These are phyloP conservation scores for Polytolypa hystricis DNA, from an alignment of 2,329 filamentous ascomycete species.

Conservation along the genomic window DNA sequence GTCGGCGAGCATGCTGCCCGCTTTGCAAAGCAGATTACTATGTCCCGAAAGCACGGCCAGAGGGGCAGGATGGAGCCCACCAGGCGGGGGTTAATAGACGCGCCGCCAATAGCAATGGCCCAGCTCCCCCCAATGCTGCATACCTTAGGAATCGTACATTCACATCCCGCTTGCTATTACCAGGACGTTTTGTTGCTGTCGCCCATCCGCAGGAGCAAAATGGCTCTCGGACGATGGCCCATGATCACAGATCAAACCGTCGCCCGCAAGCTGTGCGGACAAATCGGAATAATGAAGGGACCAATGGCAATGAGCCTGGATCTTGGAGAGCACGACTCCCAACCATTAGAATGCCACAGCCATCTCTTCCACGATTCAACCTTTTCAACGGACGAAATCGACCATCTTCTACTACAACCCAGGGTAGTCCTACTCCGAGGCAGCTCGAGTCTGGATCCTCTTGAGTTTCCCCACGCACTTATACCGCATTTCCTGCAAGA, in stretches of 20 bases:
- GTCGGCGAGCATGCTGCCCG: constrained; percentile 85
- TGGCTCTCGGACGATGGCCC: constrained; percentile 13
- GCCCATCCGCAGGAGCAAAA: constrained; percentile 18
- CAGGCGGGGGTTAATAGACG: constrained; percentile 9
- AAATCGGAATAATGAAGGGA: constrained; percentile 2
- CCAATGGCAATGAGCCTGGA: background rate
- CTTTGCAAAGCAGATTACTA: constrained; percentile 98
- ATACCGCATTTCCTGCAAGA: too few species aligned
- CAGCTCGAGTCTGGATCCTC: constrained; percentile 11
- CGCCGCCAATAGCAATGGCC: constrained; percentile 16
- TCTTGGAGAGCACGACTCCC: constrained; percentile 9
- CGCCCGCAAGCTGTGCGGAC: background rate
- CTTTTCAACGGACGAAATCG: background rate
- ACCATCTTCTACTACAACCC: too few species aligned
- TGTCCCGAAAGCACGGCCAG: constrained; percentile 74
- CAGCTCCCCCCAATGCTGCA: constrained; percentile 24
- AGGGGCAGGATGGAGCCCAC: constrained; percentile 24
- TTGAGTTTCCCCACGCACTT: too few species aligned
- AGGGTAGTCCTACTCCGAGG: constrained; percentile 10
- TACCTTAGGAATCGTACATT: constrained; percentile 24
- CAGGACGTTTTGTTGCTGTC: constrained; percentile 25
- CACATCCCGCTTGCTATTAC: constrained; percentile 24
- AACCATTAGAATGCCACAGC: background rate
- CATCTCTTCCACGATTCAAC: constrained; percentile 7
- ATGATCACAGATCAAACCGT: constrained; percentile 10